Conservation (phyloP, 495 filamentous ascomycete genomes). For the Penicillium pancosmium region DNA sequence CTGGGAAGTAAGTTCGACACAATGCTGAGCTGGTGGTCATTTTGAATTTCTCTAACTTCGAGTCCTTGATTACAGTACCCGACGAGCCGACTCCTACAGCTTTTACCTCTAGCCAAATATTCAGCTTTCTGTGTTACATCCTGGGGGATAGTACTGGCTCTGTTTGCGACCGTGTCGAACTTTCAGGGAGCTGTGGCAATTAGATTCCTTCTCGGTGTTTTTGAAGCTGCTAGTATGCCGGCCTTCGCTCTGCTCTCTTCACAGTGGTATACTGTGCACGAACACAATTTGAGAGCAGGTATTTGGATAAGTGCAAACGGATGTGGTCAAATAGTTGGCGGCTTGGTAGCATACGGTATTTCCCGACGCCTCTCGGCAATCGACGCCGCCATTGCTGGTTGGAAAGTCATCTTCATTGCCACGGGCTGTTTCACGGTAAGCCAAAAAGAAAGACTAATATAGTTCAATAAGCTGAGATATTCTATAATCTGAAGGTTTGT, state of each 20-base stretch:
- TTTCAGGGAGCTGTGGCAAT: constrained; percentile 49
- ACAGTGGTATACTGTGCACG: constrained; percentile 57
- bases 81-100: constrained; percentile 56
- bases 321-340: constrained; percentile 59
- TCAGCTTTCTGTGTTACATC: constrained; percentile 52
- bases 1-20: constrained; percentile 37
- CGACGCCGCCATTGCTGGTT: constrained; percentile 53
- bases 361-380: constrained; percentile 50
- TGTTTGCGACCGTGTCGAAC: constrained; percentile 46
- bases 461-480: not conserved
- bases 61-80: constrained; percentile 41
- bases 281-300: constrained; percentile 54
- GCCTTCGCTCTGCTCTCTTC: constrained; percentile 61
- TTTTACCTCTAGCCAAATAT: constrained; percentile 57
- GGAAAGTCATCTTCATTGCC: constrained; percentile 67
- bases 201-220: constrained; percentile 57
- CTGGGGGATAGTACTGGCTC: constrained; percentile 55
- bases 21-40: not conserved
- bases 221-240: constrained; percentile 59
- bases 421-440: constrained; percentile 58
- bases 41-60: not conserved
- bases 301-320: constrained; percentile 64
- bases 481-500: not conserved
- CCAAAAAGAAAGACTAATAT: not conserved
- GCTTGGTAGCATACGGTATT: constrained; percentile 63